These are phyloP conservation scores for Penium margaritaceum DNA, from an alignment of 139 green algal genomes.

Conservation along the genomic window DNA sequence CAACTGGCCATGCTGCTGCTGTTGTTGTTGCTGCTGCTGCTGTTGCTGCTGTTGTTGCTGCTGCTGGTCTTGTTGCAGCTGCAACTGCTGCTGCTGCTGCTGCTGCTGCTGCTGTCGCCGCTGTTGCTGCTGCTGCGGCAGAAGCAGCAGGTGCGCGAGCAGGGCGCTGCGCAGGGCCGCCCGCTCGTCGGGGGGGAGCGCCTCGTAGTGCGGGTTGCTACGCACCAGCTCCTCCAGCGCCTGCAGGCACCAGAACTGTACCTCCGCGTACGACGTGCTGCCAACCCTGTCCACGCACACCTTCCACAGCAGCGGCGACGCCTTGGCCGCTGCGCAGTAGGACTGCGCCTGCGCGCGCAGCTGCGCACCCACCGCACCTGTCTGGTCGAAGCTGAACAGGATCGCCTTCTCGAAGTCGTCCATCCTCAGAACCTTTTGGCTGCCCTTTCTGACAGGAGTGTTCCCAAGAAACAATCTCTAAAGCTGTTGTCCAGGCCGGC, in stretches of 20 bases:
- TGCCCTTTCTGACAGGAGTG: too few relatives aligned
- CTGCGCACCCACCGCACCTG: constrained; percentile 48
- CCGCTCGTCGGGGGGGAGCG: constrained; percentile 8
- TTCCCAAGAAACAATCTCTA: too few relatives aligned
- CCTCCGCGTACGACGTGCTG: constrained; percentile 64
- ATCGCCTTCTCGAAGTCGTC: constrained; percentile 90
- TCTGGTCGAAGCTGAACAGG: constrained; percentile 79
- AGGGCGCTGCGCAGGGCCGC: constrained; percentile 20
- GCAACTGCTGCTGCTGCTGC: too few relatives aligned
- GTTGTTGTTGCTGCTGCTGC: too few relatives aligned
- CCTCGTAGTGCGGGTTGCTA: background rate
- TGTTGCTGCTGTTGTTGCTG: background rate
- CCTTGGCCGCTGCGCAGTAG: constrained; percentile 61
- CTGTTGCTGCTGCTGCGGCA: background rate
- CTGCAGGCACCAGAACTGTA: constrained; percentile 94
- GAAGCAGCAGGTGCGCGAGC: constrained; percentile 1
- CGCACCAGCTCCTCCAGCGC: constrained; percentile 70
- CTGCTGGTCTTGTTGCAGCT: too few relatives aligned
- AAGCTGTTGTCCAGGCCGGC: too few relatives aligned
- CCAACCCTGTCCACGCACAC: constrained; percentile 70
- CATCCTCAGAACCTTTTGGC: too few relatives aligned
- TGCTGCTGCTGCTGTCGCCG: background rate
- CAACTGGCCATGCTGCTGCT: background rate
- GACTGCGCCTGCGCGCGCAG: constrained; percentile 59
- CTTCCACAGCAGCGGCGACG: constrained; percentile 58